A percentile compares a stretch with the other conserved stretches of the same genome.
phyloP scores from a whole-genome alignment of 2,329 filamentous ascomycete species.

The Gnomoniopsis smithogilvyi region DNA sequence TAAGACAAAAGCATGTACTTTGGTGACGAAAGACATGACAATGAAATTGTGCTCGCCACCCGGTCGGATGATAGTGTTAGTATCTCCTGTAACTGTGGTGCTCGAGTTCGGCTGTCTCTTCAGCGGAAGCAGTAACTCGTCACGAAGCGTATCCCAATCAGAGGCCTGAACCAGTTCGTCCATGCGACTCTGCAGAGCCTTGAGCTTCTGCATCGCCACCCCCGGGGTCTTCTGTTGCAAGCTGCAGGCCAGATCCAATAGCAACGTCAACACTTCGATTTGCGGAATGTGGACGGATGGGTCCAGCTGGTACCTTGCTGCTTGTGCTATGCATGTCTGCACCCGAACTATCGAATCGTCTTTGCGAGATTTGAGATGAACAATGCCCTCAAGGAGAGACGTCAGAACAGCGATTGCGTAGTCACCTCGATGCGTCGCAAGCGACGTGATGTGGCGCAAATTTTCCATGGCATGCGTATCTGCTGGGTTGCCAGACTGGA shows the following conservation, averaged over 20 bases:
- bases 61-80: constrained; percentile 48
- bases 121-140: constrained; percentile 54
- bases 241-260: constrained; percentile 68
- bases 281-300: constrained; percentile 62
- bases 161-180: constrained; percentile 49
- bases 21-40: constrained; percentile 58
- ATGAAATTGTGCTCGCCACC: constrained; percentile 52
- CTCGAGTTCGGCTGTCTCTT: constrained; percentile 45
- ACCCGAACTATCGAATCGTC: constrained; percentile 67
- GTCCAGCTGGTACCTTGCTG: constrained; percentile 67
- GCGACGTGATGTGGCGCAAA: constrained; percentile 57
- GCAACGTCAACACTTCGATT: constrained; percentile 61
- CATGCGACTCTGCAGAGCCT: constrained; percentile 57
- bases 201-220: constrained; percentile 57
- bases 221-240: constrained; percentile 61
- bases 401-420: constrained; percentile 63
- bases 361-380: constrained; percentile 62
- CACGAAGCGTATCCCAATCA: constrained; percentile 44
- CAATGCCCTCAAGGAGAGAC: constrained; percentile 65
- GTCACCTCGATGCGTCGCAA: constrained; percentile 61
- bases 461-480: constrained; percentile 67
- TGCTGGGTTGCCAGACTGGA: constrained; percentile 57
- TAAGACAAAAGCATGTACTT: constrained; percentile 53
- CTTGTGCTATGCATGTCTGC: constrained; percentile 71
- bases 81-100: constrained; percentile 55